phyloP scores from a whole-genome alignment of 2,329 filamentous ascomycete genomes.

The Trichothecium sympodiale region DNA sequence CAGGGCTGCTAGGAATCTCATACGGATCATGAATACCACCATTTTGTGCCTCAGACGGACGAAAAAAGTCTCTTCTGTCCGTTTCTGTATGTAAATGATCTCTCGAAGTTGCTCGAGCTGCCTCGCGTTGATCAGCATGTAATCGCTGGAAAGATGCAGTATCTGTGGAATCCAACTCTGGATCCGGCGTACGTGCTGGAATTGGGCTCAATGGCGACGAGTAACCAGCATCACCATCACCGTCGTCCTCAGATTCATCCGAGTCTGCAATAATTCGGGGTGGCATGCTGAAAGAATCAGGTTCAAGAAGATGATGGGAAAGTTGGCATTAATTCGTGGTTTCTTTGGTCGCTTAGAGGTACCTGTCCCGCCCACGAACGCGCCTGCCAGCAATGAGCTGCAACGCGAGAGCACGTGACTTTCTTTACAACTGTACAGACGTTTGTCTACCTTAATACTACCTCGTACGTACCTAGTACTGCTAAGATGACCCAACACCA shows the following conservation, averaged over 20 bases:
- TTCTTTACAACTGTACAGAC: no score
- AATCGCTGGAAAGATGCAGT: conserved; percentile 34
- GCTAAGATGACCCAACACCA: background rate
- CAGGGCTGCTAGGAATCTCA: conserved; percentile 34
- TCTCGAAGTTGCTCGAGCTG: conserved; percentile 5
- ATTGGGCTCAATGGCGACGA: conserved; percentile 8
- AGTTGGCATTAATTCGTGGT: background rate
- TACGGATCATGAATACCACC: conserved; percentile 21
- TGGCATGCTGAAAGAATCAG: conserved; percentile 8
- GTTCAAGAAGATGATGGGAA: background rate
- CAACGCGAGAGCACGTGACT: conserved; percentile 2
- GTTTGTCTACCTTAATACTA: background rate
- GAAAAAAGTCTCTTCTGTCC: background rate
- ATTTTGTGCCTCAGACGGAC: conserved; percentile 7
- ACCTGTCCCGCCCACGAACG: background rate
- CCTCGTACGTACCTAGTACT: background rate
- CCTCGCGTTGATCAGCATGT: conserved; percentile 33
- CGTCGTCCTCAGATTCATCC: conserved; percentile 14
- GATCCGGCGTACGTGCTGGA: conserved; percentile 12
- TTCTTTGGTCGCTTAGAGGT: background rate
- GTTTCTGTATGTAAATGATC: background rate
- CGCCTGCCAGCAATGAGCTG: background rate
- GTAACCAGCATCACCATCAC: conserved; percentile 15
- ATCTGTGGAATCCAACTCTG: conserved; percentile 31
- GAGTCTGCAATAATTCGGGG: conserved; percentile 25